These are phyloP conservation scores for Cornus suecica DNA, from an alignment of 148 eudicot genomes.

Conservation along the genomic window DNA sequence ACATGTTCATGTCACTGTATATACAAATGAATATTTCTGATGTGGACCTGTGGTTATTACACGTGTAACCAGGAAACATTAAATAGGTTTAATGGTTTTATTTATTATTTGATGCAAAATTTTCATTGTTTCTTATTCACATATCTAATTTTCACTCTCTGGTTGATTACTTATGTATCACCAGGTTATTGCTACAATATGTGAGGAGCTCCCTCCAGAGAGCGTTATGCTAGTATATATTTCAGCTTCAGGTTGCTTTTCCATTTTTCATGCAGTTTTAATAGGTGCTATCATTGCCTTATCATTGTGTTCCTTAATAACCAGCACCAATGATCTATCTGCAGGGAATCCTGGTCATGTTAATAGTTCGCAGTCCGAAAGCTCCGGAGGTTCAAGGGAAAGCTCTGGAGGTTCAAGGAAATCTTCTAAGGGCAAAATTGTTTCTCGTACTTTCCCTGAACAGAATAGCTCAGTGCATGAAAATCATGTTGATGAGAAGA, in stretches of 20 bases:
- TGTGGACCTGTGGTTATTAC: neutral
- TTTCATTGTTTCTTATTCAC: neutral
- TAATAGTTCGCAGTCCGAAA: slow-evolving; percentile 39
- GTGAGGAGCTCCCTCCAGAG: slow-evolving; percentile 90
- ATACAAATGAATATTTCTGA: neutral
- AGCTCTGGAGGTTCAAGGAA: slow-evolving; percentile 62
- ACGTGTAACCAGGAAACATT: neutral
- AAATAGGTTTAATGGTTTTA: neutral
- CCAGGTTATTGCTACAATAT: slow-evolving; percentile 75
- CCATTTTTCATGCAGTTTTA: neutral
- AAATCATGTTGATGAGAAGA: slow-evolving; percentile 42
- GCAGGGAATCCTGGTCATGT: slow-evolving; percentile 49
- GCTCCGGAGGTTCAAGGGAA: slow-evolving; percentile 60
- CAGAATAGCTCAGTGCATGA: slow-evolving; percentile 30
- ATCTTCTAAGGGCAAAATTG: slow-evolving; percentile 46
- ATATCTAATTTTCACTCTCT: slow-evolving; percentile 3
- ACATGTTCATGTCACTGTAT: neutral
- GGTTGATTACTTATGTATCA: slow-evolving; percentile 19
- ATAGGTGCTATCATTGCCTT: neutral
- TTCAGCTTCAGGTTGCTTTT: slow-evolving; percentile 70
- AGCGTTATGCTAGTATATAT: slow-evolving; percentile 72
- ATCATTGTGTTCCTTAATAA: neutral
- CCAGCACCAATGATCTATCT: slow-evolving; percentile 23
- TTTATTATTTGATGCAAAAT: neutral
- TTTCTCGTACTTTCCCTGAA: slow-evolving; percentile 40